phyloP scores from a whole-genome alignment of 768 basidiomycete genomes.

The Termitomyces sp. region DNA sequence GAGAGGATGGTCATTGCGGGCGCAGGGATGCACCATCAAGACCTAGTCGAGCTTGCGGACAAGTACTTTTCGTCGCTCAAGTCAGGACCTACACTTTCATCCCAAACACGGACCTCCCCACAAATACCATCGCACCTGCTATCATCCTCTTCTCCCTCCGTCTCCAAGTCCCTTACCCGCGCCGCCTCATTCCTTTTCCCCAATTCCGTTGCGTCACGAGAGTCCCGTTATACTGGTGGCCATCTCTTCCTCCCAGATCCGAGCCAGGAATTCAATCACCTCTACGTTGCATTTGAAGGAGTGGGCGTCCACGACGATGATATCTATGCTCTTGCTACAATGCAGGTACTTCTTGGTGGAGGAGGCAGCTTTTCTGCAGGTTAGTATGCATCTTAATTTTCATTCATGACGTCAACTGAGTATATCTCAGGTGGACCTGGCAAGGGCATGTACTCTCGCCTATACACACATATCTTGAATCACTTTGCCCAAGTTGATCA shows the following conservation, averaged over 20 bases:
- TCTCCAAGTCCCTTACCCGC: conserved; percentile 66
- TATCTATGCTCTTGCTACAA: conserved; percentile 88
- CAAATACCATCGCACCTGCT: conserved; percentile 55
- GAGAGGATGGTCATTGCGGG: conserved; percentile 96
- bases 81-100: conserved; percentile 25
- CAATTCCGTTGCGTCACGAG: conserved; percentile 29
- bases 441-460: conserved; percentile 97
- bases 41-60: conserved; percentile 82
- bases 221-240: conserved; percentile 81
- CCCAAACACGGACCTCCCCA: conserved; percentile 24
- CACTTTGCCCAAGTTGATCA: conserved; percentile 92
- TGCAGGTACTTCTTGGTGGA: conserved; percentile 93
- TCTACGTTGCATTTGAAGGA: conserved; percentile 92
- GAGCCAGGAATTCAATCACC: conserved; percentile 77
- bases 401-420: not conserved
- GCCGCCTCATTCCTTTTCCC: conserved; percentile 75
- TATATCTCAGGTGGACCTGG: conserved; percentile 75
- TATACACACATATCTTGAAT: conserved; percentile 95
- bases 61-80: conserved; percentile 76
- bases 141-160: conserved; percentile 44
- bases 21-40: conserved; percentile 85
- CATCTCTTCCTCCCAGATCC: conserved; percentile 61
- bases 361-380: conserved; percentile 96
- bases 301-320: conserved; percentile 87
- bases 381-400: conserved; percentile 20